phyloP scores from a whole-genome alignment of 163 green algal species.

The Chlorella variabilis region DNA sequence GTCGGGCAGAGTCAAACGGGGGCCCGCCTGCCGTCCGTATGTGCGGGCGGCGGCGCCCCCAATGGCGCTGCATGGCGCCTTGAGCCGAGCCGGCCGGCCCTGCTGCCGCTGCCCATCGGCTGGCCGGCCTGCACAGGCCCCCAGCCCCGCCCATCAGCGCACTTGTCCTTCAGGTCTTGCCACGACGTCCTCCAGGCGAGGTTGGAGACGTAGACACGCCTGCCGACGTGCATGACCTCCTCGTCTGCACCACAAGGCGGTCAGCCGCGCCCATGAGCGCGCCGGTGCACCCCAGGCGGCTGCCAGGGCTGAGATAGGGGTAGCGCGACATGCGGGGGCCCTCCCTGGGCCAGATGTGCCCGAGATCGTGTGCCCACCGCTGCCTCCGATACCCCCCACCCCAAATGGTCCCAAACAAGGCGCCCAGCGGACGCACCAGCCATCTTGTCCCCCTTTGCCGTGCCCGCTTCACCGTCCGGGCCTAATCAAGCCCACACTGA shows the following conservation, averaged over 20 bases:
- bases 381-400: neutral
- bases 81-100: too few relatives aligned
- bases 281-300: too few relatives aligned
- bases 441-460: slow-evolving; percentile 22
- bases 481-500: neutral
- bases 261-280: neutral
- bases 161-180: slow-evolving; percentile 68
- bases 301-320: too few relatives aligned
- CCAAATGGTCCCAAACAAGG: too few relatives aligned
- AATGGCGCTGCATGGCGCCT: too few relatives aligned
- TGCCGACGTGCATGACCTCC: slow-evolving; percentile 62
- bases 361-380: neutral
- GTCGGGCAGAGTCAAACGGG: too few relatives aligned
- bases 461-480: neutral
- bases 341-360: too few relatives aligned
- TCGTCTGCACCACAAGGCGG: slow-evolving; percentile 37
- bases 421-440: slow-evolving; percentile 35
- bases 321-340: neutral
- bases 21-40: too few relatives aligned
- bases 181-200: slow-evolving; percentile 91
- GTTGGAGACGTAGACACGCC: slow-evolving; percentile 74
- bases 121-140: too few relatives aligned
- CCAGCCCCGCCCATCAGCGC: neutral
- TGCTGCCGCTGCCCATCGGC: too few relatives aligned
- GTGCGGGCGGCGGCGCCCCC: too few relatives aligned